A percentile compares a stretch with the other conserved stretches of the same genome.
phyloP scores from a whole-genome alignment of 2,329 filamentous ascomycete species.

The Penicillium sclerotigenum region DNA sequence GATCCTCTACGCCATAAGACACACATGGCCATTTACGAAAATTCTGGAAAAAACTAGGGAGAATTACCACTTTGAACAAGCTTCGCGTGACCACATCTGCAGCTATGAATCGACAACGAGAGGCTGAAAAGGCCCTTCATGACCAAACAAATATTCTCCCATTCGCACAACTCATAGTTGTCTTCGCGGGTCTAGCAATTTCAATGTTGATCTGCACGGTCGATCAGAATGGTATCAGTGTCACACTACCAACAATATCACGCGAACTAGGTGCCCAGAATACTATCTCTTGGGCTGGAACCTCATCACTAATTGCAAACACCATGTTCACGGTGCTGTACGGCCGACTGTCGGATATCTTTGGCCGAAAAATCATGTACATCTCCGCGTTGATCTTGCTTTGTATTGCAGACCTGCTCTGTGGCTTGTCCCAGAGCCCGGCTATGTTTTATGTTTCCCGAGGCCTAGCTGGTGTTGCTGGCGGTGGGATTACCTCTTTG shows the following conservation, averaged over 20 bases:
- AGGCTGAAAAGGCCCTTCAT: slow-evolving; percentile 48
- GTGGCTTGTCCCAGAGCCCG: slow-evolving; percentile 55
- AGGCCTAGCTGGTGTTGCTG: slow-evolving; percentile 59
- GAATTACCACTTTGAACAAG: not conserved
- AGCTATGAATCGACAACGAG: slow-evolving; percentile 34
- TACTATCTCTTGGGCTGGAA: slow-evolving; percentile 67
- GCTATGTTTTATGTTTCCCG: slow-evolving; percentile 61
- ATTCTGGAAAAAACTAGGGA: not conserved
- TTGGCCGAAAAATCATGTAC: slow-evolving; percentile 59
- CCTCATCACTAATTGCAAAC: slow-evolving; percentile 65
- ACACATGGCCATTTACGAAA: not conserved
- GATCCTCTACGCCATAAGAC: not conserved
- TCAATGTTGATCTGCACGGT: slow-evolving; percentile 56
- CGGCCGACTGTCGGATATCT: slow-evolving; percentile 59
- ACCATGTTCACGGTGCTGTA: slow-evolving; percentile 65
- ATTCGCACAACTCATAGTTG: slow-evolving; percentile 43
- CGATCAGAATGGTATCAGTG: slow-evolving; percentile 57
- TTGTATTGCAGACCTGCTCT: slow-evolving; percentile 57
- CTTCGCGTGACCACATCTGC: not conserved
- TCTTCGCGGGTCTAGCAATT: slow-evolving; percentile 53
- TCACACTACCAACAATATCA: slow-evolving; percentile 53
- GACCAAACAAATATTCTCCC: slow-evolving; percentile 60
- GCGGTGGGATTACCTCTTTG: slow-evolving; percentile 58
- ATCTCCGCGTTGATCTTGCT: slow-evolving; percentile 54
- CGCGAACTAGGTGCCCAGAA: slow-evolving; percentile 45